A percentile compares a stretch with the other conserved stretches of the same genome.
Evolutionary conservation across 2,329 filamentous ascomycete genomes (phyloP).

Genomic region (Penicillium janthinellum): DNA sequence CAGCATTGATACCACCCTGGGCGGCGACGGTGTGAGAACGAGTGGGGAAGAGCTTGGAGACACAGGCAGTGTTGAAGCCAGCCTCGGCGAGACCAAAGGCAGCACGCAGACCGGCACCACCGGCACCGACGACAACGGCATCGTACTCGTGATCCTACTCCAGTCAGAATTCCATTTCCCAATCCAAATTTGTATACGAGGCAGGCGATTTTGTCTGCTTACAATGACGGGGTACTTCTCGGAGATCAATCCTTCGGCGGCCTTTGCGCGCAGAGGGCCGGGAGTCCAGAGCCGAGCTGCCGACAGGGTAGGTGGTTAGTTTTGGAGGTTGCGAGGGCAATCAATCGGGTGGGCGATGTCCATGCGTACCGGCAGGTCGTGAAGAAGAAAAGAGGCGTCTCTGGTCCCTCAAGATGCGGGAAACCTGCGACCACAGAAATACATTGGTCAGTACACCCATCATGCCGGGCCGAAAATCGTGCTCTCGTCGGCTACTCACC

Average conservation of each 20-base stretch:
- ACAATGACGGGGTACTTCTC: constrained; percentile 93
- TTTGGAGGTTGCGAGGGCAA: constrained; percentile 3
- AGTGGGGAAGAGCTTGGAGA: constrained; percentile 66
- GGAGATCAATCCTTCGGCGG: constrained; percentile 83
- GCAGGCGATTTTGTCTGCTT: constrained; percentile 46
- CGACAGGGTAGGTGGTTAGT: constrained; percentile 33
- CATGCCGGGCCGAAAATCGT: constrained; percentile 27
- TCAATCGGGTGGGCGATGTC: constrained; percentile 20
- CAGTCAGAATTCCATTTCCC: constrained; percentile 22
- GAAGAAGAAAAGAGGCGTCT: constrained; percentile 85
- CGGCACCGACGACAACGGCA: constrained; percentile 78
- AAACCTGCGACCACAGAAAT: constrained; percentile 55
- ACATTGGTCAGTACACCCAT: constrained; percentile 27
- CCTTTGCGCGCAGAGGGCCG: constrained; percentile 85
- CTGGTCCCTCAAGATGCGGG: constrained; percentile 64
- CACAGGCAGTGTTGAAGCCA: constrained; percentile 66
- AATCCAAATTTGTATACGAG: neutral
- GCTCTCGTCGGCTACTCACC: constrained; percentile 38
- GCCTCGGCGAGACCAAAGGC: constrained; percentile 66
- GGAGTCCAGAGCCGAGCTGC: constrained; percentile 83
- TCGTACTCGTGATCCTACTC: constrained; percentile 93
- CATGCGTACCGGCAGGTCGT: constrained; percentile 69
- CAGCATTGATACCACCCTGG: constrained; percentile 63
- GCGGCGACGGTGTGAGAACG: constrained; percentile 68
- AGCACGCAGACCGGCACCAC: constrained; percentile 64